phyloP scores from a whole-genome alignment of 2,329 filamentous ascomycete species.

The Geoglossum cookeanum region DNA sequence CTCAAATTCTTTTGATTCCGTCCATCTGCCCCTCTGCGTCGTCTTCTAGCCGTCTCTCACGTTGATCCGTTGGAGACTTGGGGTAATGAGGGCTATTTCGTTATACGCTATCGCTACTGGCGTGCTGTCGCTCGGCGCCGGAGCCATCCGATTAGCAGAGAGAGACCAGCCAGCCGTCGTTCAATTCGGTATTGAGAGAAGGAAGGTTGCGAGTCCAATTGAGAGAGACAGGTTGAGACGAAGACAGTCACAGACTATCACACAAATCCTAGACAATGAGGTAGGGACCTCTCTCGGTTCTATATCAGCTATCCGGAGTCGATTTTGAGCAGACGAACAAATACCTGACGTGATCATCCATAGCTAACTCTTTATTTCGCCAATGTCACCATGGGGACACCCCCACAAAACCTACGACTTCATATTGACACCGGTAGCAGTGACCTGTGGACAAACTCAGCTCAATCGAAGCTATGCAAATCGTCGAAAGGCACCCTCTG shows the following conservation, averaged over 20 bases:
- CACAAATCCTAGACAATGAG: conserved; percentile 34
- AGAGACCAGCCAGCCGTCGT: conserved; percentile 26
- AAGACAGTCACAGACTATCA: conserved; percentile 24
- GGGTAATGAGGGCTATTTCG: conserved; percentile 4
- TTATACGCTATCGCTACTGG: conserved; percentile 5
- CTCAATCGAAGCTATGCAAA: conserved; percentile 29
- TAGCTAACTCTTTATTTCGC: conserved; percentile 37
- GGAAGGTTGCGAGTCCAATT: conserved; percentile 25
- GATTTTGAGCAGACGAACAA: neutral
- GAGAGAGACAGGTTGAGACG: conserved; percentile 27
- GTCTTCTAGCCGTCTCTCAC: too few relatives aligned
- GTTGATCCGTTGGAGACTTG: neutral
- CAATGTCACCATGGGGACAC: conserved; percentile 33
- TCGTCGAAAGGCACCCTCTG: conserved; percentile 21
- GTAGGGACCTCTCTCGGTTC: conserved; percentile 13
- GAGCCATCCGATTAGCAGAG: conserved; percentile 17
- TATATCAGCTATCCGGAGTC: neutral
- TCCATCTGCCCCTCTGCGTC: neutral
- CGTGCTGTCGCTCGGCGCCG: conserved; percentile 4
- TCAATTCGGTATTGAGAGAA: conserved; percentile 30
- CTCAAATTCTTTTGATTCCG: too few relatives aligned
- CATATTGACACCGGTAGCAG: conserved; percentile 35
- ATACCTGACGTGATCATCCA: neutral
- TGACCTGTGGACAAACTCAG: conserved; percentile 34
- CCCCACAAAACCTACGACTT: conserved; percentile 25